Percentiles rank a stretch among this genome's conserved stretches.
Conservation (phyloP, 148 eudicot species). For the Rhododendron ferrugineum region DNA sequence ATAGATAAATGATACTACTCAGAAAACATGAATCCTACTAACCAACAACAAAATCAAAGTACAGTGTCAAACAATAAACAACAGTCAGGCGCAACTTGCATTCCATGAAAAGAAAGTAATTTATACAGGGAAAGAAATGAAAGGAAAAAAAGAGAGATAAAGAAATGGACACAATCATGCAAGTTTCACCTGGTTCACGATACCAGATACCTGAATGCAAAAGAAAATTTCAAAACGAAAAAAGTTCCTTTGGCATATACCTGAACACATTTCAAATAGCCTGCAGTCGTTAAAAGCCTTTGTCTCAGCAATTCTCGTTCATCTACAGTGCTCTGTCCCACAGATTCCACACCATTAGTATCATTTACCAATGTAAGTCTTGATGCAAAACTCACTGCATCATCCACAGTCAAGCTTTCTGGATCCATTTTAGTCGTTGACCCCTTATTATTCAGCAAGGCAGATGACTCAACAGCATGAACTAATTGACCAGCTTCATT, state of each 20-base stretch:
- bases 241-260: conserved; percentile 25
- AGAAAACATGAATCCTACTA: neutral
- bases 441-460: conserved; percentile 39
- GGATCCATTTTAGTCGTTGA: conserved; percentile 34
- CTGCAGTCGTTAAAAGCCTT: conserved; percentile 73
- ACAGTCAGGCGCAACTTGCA: neutral
- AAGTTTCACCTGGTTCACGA: neutral
- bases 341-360: conserved; percentile 35
- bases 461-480: conserved; percentile 54
- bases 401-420: conserved; percentile 68
- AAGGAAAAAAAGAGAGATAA: neutral
- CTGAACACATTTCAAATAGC: conserved; percentile 96
- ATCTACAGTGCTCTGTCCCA: conserved; percentile 35
- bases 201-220: neutral
- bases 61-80: neutral
- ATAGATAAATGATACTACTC: neutral
- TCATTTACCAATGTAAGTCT: conserved; percentile 44
- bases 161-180: neutral
- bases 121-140: neutral
- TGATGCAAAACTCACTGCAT: conserved; percentile 78
- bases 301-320: conserved; percentile 79
- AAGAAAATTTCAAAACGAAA: neutral
- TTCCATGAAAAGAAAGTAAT: neutral
- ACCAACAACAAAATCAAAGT: neutral
- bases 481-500: conserved; percentile 75